Conservation (phyloP, 495 filamentous ascomycete species). For the Tuber microsphaerosporum region DNA sequence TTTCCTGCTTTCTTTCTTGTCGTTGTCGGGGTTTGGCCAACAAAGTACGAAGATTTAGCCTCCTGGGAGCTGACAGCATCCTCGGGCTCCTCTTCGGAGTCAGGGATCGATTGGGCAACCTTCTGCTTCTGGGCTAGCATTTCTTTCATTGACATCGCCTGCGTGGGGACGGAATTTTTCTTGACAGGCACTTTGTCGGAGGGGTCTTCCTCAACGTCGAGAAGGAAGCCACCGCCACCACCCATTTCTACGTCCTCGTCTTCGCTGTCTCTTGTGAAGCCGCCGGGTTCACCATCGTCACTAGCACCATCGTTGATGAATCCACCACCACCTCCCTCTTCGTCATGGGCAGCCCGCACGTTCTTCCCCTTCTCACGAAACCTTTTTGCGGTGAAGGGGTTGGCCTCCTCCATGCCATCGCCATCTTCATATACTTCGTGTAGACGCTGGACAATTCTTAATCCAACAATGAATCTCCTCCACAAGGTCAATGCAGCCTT, state of each 20-base stretch:
- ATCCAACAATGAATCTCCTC: constrained; percentile 77
- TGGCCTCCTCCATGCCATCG: constrained; percentile 38
- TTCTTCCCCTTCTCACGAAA: not conserved
- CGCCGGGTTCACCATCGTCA: constrained; percentile 32
- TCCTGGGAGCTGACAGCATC: not conserved
- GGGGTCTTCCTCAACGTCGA: constrained; percentile 22
- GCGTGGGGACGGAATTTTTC: not conserved
- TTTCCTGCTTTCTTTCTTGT: not conserved
- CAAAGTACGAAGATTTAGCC: constrained; percentile 14
- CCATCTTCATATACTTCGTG: constrained; percentile 63
- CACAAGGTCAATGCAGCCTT: constrained; percentile 68
- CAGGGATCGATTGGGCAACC: not conserved
- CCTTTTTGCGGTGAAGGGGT: constrained; percentile 45
- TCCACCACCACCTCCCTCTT: constrained; percentile 10
- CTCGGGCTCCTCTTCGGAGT: constrained; percentile 6
- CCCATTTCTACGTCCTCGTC: not conserved
- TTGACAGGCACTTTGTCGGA: not conserved
- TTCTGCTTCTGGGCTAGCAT: constrained; percentile 5
- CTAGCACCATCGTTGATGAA: constrained; percentile 51
- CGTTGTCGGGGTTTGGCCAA: not conserved
- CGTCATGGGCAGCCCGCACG: not conserved
- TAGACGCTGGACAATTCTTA: constrained; percentile 74
- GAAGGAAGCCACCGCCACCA: not conserved
- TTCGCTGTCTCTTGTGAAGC: constrained; percentile 2
- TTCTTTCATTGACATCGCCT: constrained; percentile 13